Evolutionary conservation across 192 early-diverging fungal species (phyloP).

Genomic region (Cetraspora pellucida): DNA sequence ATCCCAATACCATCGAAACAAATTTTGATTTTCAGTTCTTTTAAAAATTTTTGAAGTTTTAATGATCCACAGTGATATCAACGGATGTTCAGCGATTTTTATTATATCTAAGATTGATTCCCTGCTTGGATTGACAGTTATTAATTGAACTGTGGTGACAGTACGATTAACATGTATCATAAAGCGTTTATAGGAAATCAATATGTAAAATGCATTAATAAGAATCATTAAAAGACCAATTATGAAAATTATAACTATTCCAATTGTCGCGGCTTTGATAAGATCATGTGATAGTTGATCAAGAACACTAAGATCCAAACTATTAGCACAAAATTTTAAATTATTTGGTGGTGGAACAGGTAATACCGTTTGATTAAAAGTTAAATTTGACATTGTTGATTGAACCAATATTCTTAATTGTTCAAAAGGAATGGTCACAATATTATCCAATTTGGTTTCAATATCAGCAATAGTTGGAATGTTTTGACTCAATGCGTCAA

Average conservation of each 20-base stretch:
- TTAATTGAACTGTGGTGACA: background rate
- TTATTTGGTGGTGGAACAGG: constrained; percentile 17
- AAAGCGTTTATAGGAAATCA: constrained; percentile 18
- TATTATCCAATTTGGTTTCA: constrained; percentile 1
- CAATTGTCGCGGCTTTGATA: constrained; percentile 19
- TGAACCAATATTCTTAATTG: background rate
- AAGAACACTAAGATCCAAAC: constrained; percentile 16
- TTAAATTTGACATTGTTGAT: background rate
- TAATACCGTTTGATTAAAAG: constrained; percentile 5
- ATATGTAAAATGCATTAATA: background rate
- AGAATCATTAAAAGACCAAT: constrained; percentile 10
- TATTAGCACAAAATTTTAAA: constrained; percentile 17
- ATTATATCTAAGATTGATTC: constrained; percentile 15
- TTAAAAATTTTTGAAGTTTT: constrained; percentile 32
- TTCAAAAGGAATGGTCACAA: constrained; percentile 24
- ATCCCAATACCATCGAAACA: constrained; percentile 41
- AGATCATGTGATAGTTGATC: constrained; percentile 22
- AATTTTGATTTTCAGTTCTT: constrained; percentile 9
- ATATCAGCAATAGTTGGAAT: constrained; percentile 11
- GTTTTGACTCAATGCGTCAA: constrained; percentile 10
- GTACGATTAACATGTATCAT: constrained; percentile 7
- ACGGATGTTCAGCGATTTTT: constrained; percentile 27
- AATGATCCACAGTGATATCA: constrained; percentile 7
- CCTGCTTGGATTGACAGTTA: background rate
- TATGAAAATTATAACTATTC: background rate